These are phyloP conservation scores for Termitomyces sp. DNA, from an alignment of 1,284 basidiomycete species.

Conservation along the genomic window DNA sequence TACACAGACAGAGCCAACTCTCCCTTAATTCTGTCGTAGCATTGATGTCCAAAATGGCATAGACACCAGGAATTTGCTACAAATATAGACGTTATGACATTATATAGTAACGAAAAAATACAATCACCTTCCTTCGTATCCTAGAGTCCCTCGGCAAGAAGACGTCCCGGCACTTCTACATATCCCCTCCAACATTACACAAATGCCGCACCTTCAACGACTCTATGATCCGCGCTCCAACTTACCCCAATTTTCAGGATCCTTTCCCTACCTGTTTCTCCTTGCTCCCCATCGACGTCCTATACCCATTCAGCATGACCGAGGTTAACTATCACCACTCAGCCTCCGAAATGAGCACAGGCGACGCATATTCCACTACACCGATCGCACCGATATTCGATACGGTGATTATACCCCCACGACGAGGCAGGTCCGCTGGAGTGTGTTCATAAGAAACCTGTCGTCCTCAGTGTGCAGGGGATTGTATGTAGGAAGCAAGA, in stretches of 20 bases:
- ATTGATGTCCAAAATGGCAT: too few relatives aligned
- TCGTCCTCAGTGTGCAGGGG: conserved; percentile 60
- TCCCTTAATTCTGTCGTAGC: too few relatives aligned
- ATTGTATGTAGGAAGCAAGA: conserved; percentile 60
- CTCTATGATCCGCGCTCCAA: background rate
- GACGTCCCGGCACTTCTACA: conserved; percentile 74
- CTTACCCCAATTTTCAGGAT: background rate
- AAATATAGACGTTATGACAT: background rate
- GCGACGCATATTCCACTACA: conserved; percentile 64
- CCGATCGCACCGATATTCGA: conserved; percentile 84
- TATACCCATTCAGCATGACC: background rate
- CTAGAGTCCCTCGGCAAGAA: conserved; percentile 61
- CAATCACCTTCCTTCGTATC: background rate
- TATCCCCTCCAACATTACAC: conserved; percentile 32
- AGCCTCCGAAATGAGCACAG: conserved; percentile 83
- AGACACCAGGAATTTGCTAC: background rate
- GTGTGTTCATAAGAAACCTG: conserved; percentile 61
- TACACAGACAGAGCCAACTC: too few relatives aligned
- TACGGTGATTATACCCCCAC: conserved; percentile 80
- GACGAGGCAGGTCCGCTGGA: conserved; percentile 58
- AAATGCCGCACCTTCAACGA: conserved; percentile 39
- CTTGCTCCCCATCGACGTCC: conserved; percentile 6
- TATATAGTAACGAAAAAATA: background rate
- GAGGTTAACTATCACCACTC: conserved; percentile 81
- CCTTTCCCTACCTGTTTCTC: conserved; percentile 24